These are phyloP conservation scores for Escovopsis sp. DNA, from an alignment of 2,329 filamentous ascomycete genomes.

Conservation along the genomic window DNA sequence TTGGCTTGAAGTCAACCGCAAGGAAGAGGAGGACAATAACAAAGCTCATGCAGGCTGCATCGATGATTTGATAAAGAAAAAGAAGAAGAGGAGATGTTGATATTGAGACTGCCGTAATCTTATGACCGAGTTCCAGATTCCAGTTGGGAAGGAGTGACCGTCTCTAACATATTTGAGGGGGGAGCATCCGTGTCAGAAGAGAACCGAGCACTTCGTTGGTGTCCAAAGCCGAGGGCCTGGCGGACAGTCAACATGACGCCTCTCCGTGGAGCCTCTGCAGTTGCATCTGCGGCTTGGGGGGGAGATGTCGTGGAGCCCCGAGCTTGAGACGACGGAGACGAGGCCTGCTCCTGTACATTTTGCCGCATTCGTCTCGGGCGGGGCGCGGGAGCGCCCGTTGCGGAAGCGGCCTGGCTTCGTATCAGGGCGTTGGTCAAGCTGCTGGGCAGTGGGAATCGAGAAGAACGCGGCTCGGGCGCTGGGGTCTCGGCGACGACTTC, in stretches of 20 bases:
- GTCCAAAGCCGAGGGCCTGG: slow-evolving; percentile 18
- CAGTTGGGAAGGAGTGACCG: slow-evolving; percentile 30
- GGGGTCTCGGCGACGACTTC: slow-evolving; percentile 6
- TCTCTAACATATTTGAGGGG: slow-evolving; percentile 8
- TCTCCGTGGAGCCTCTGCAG: slow-evolving; percentile 2
- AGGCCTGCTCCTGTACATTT: neutral
- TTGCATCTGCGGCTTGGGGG: neutral
- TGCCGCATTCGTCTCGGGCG: neutral
- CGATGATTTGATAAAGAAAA: too few relatives aligned
- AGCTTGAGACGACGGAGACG: neutral
- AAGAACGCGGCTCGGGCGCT: slow-evolving; percentile 22
- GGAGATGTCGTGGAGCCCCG: neutral
- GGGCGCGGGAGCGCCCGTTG: neutral
- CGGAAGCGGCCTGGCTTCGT: too few relatives aligned
- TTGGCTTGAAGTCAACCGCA: too few relatives aligned
- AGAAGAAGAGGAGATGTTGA: too few relatives aligned
- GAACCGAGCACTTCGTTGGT: slow-evolving; percentile 12
- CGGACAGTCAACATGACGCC: slow-evolving; percentile 20
- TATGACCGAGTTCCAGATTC: slow-evolving; percentile 25
- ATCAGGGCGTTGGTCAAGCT: slow-evolving; percentile 12
- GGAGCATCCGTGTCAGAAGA: slow-evolving; percentile 2
- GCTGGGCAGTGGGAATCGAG: slow-evolving; percentile 35
- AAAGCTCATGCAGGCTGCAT: too few relatives aligned
- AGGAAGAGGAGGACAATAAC: too few relatives aligned
- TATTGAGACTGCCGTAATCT: too few relatives aligned